Conservation (phyloP, 1,284 basidiomycete species). For the Xerocomus nothofagi region DNA sequence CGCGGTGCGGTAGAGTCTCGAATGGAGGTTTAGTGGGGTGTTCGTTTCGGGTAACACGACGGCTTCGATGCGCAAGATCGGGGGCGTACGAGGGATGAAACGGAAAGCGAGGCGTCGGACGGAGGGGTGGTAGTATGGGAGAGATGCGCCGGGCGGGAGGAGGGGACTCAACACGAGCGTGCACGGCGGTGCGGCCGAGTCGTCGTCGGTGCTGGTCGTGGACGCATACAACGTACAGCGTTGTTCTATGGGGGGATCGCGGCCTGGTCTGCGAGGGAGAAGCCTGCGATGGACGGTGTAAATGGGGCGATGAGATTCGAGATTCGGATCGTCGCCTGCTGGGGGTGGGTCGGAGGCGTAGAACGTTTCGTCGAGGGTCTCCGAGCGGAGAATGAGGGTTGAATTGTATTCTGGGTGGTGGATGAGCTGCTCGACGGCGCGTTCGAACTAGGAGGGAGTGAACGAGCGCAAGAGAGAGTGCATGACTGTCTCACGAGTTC, state of each 20-base stretch:
- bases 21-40: conserved; percentile 52
- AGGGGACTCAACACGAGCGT: conserved; percentile 67
- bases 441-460: conserved; percentile 61
- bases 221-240: conserved; percentile 65
- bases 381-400: conserved; percentile 77
- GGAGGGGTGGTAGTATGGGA: conserved; percentile 82
- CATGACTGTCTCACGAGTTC: conserved; percentile 38
- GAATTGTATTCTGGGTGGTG: conserved; percentile 84
- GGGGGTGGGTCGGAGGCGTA: background rate
- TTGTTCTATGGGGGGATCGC: conserved; percentile 70
- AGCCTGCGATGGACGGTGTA: conserved; percentile 60
- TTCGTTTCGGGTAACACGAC: conserved; percentile 52
- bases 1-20: conserved; percentile 78
- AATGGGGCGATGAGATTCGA: conserved; percentile 43
- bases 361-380: conserved; percentile 52
- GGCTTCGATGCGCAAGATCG: conserved; percentile 51
- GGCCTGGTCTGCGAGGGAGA: conserved; percentile 69
- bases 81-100: conserved; percentile 40
- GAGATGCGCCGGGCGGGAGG: conserved; percentile 38
- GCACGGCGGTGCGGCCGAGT: conserved; percentile 36
- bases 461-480: background rate
- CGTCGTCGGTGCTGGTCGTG: conserved; percentile 16
- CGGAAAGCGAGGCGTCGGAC: conserved; percentile 75
- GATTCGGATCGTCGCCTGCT: no score
- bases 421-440: conserved; percentile 62